These are phyloP conservation scores for Phanerodontia chrysosporium DNA, from an alignment of 768 basidiomycete species.

Conservation along the genomic window DNA sequence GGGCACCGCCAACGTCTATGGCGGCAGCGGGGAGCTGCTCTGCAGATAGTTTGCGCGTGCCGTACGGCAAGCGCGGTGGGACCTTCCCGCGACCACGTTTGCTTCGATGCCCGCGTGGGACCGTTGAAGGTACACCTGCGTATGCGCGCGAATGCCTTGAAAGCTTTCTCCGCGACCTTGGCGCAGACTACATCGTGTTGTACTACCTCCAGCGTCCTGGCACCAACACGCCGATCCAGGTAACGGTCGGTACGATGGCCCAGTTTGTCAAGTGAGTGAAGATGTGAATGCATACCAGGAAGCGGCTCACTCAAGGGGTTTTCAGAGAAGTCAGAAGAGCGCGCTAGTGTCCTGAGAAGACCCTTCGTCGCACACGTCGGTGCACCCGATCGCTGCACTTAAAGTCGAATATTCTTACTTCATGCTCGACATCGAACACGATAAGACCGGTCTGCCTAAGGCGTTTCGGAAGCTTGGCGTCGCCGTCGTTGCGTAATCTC, in stretches of 20 bases:
- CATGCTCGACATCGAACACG: slow-evolving; percentile 33
- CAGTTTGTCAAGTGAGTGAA: neutral
- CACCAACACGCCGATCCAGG: neutral
- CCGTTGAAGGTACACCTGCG: slow-evolving; percentile 14
- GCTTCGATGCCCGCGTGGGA: too few species aligned
- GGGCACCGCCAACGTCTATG: slow-evolving; percentile 44
- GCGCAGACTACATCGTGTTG: slow-evolving; percentile 7
- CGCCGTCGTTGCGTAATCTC: slow-evolving; percentile 39
- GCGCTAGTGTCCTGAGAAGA: slow-evolving; percentile 18
- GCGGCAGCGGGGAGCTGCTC: too few species aligned
- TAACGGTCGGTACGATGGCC: neutral
- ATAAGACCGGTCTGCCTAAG: slow-evolving; percentile 33
- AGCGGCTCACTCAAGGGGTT: neutral
- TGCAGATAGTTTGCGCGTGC: slow-evolving; percentile 38
- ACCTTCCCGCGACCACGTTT: slow-evolving; percentile 62
- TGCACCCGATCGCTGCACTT: slow-evolving; percentile 40
- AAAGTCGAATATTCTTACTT: slow-evolving; percentile 43
- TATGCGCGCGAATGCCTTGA: neutral
- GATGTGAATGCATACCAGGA: neutral
- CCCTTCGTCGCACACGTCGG: slow-evolving; percentile 28
- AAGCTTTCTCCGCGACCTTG: slow-evolving; percentile 1
- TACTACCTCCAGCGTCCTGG: slow-evolving; percentile 9
- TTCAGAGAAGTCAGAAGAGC: slow-evolving; percentile 26
- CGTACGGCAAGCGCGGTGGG: slow-evolving; percentile 43
- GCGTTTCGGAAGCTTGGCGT: slow-evolving; percentile 37